Evolutionary conservation across 805 yeast species (phyloP), one percentile per base, ranked within the genome.

Genomic region (Kluyveromyces siamensis): DNA sequence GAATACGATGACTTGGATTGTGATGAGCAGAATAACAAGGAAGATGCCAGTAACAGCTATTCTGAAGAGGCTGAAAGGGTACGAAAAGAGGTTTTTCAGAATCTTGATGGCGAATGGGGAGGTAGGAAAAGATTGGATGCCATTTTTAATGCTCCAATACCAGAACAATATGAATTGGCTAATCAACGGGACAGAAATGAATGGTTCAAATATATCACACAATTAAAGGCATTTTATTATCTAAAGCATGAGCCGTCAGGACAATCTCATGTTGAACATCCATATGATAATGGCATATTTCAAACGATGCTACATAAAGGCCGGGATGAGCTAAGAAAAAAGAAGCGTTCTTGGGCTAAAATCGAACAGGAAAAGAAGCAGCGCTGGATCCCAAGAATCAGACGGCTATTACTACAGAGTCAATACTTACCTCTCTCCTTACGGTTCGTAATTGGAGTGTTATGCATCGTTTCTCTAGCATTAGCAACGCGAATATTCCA

Each of bases 371-470:
- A 81, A 72, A 59, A 83, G 76, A 72, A 82, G 51, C 77, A 76
- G 48, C 80, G 78, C 54, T 75, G 87, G 79, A 70, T 75, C 48
- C 87, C 93, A 2, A 72, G 75, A 33, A 56, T 89, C 10, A 71
- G 71, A 48, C 72, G 81, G 41, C 68, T 84, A 27, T 68, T 90
- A 33, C 74, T 86, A 48, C 79, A 80, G 52, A 88, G 86, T 62
- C 90, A 95, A 17, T 83, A 86, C 55, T 74, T 89, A 11, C 96
- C 97, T 1, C 70, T 91, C 45, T 74, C 84, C 21, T 76, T 91
- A 53, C 71, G 99, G 52, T 61, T 81, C 2, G 66, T 77, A 37
- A 79, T 80, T 27, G 71, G 81, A 37, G 55, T 79, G 13, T 72
- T 88, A 40, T 79, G 87, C 11, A 67, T 78, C 0, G 67, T 81